Evolutionary conservation across 441 rosid genomes (phyloP).

Genomic region (Arabidopsis lyrata): DNA sequence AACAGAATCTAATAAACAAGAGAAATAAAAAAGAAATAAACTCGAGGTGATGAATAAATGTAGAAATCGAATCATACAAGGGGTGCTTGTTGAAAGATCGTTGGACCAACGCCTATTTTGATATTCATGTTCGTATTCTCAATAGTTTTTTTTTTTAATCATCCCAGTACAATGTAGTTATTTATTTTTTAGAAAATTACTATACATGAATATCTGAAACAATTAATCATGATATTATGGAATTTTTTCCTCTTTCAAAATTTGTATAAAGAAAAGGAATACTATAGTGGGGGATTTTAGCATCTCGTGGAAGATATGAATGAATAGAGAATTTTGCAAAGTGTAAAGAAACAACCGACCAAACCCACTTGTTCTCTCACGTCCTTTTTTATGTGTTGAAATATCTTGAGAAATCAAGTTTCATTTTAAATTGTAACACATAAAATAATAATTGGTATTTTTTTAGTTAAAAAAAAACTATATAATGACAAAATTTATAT

Average conservation of each 20-base stretch:
- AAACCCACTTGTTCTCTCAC: slow-evolving; percentile 46
- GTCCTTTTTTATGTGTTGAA: slow-evolving; percentile 25
- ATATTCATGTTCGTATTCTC: slow-evolving; percentile 39
- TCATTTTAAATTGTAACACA: neutral
- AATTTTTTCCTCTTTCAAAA: neutral
- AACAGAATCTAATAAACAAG: slow-evolving; percentile 9
- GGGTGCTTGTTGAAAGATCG: slow-evolving; percentile 32
- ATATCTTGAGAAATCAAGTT: neutral
- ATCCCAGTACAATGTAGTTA: neutral
- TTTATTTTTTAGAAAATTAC: slow-evolving; percentile 4
- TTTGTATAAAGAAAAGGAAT: slow-evolving; percentile 23
- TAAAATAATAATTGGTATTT: neutral
- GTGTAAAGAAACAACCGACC: slow-evolving; percentile 45
- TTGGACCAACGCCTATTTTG: slow-evolving; percentile 41
- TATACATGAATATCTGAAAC: slow-evolving; percentile 13
- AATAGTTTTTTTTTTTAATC: neutral
- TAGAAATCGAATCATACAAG: slow-evolving; percentile 36
- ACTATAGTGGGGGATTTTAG: slow-evolving; percentile 39
- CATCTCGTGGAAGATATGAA: slow-evolving; percentile 44
- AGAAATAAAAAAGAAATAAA: slow-evolving; percentile 6
- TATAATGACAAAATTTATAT: no score
- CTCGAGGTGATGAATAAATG: slow-evolving; percentile 17
- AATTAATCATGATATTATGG: neutral
- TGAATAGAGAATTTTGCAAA: slow-evolving; percentile 42
- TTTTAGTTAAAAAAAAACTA: no score